Conservation (phyloP, 768 basidiomycete species). For the Hemileccinum rubropunctum region DNA sequence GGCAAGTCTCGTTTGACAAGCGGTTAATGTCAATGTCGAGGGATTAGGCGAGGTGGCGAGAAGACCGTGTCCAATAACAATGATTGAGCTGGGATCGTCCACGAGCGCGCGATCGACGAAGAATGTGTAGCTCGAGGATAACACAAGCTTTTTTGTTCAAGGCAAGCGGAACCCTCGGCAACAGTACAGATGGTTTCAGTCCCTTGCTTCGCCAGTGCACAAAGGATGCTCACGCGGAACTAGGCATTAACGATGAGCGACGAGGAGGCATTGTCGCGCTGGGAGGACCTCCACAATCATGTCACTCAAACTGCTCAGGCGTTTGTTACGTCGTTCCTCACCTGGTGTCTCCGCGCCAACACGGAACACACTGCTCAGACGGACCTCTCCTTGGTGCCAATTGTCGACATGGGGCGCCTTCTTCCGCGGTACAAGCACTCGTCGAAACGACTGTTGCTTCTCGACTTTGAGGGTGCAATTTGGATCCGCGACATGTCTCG, state of each 20-base stretch:
- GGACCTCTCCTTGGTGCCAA: constrained; percentile 34
- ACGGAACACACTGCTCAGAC: constrained; percentile 53
- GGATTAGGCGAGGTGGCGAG: constrained; percentile 16
- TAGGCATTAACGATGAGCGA: constrained; percentile 74
- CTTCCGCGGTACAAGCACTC: constrained; percentile 68
- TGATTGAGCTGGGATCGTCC: no score
- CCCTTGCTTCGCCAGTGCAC: neutral
- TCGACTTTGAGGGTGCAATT: no score
- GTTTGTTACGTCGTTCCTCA: no score
- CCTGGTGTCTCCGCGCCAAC: constrained; percentile 69
- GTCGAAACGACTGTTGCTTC: constrained; percentile 58
- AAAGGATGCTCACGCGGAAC: neutral
- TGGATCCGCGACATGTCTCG: no score
- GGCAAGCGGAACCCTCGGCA: no score
- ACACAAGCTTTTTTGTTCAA: no score
- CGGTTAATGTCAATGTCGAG: constrained; percentile 22
- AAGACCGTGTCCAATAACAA: no score
- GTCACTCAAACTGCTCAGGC: constrained; percentile 85
- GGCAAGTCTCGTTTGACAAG: constrained; percentile 1
- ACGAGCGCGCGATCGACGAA: no score
- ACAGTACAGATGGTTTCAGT: no score
- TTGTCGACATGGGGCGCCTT: constrained; percentile 47
- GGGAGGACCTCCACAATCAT: constrained; percentile 85
- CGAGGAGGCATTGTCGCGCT: constrained; percentile 68
- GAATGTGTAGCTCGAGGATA: no score